These are phyloP conservation scores for Fusarium incarnatum DNA, from an alignment of 2,329 filamentous ascomycete species.

Conservation along the genomic window DNA sequence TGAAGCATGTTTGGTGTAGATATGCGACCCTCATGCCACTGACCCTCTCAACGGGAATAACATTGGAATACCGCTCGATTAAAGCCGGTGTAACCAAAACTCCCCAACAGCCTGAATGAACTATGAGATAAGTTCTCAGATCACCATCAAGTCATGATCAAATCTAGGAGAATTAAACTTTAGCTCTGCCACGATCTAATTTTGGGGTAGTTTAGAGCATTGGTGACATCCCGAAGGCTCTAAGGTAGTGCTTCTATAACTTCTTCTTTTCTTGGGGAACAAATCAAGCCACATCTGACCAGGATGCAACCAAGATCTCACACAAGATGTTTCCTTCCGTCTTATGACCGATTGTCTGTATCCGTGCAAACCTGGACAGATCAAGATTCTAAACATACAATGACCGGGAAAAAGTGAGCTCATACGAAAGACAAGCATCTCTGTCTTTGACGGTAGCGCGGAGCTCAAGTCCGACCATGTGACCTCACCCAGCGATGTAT, in stretches of 20 bases:
- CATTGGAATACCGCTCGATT: too few species aligned
- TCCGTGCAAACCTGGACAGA: neutral
- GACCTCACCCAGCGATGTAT: neutral
- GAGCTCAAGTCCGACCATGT: conserved; percentile 12
- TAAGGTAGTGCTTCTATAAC: neutral
- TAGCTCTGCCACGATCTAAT: neutral
- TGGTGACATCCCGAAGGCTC: neutral
- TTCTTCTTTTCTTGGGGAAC: neutral
- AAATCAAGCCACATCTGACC: neutral
- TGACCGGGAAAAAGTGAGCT: neutral
- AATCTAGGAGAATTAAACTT: neutral
- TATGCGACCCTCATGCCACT: conserved; percentile 5
- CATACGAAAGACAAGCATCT: neutral
- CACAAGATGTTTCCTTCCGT: neutral
- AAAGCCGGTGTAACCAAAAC: neutral
- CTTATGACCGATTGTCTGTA: neutral
- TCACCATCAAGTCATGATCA: neutral
- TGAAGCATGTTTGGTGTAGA: neutral
- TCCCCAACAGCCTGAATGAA: neutral
- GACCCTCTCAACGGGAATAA: conserved; percentile 15
- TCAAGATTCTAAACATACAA: neutral
- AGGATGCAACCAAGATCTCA: conserved; percentile 8
- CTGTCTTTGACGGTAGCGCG: neutral
- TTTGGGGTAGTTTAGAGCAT: neutral
- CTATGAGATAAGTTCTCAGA: neutral